Conservation (phyloP, 768 basidiomycete genomes). For the Xerocomellus amylosporus region DNA sequence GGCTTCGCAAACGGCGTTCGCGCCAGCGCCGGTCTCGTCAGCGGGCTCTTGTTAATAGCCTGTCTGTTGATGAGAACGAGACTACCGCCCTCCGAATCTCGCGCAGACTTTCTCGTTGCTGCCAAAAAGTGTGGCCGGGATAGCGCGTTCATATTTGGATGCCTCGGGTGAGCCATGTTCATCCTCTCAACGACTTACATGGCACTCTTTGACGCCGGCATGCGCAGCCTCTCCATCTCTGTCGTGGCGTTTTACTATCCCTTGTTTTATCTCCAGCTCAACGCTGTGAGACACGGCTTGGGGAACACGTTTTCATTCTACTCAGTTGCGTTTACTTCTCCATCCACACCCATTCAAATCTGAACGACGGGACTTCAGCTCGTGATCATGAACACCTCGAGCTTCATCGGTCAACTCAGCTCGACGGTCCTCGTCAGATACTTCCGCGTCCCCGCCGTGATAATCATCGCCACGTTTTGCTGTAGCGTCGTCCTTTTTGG, state of each 20-base stretch:
- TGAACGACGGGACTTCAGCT: conserved; percentile 34
- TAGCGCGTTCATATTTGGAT: conserved; percentile 28
- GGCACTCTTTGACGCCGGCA: background rate
- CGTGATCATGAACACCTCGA: conserved; percentile 54
- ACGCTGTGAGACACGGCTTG: conserved; percentile 47
- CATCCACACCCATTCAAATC: background rate
- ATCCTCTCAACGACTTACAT: background rate
- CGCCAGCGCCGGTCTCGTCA: conserved; percentile 39
- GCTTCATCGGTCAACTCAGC: conserved; percentile 52
- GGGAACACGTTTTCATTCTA: conserved; percentile 54
- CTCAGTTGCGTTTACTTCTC: conserved; percentile 37
- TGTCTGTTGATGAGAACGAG: conserved; percentile 42
- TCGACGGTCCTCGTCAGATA: conserved; percentile 44
- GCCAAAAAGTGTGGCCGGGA: conserved; percentile 25
- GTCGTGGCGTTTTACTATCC: conserved; percentile 51
- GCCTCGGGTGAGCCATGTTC: conserved; percentile 19
- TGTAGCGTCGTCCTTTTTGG: conserved; percentile 44
- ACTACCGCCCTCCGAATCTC: conserved; percentile 33
- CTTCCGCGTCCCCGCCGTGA: conserved; percentile 40
- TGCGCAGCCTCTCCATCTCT: conserved; percentile 29
- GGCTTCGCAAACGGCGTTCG: conserved; percentile 47
- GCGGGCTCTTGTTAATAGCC: conserved; percentile 38
- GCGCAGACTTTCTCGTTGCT: conserved; percentile 18
- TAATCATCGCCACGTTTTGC: conserved; percentile 37
- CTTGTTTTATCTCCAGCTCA: conserved; percentile 59